Base-by-base conservation (phyloP, 2,329 filamentous ascomycete species). In the Diaporthe citriasiana region DNA sequence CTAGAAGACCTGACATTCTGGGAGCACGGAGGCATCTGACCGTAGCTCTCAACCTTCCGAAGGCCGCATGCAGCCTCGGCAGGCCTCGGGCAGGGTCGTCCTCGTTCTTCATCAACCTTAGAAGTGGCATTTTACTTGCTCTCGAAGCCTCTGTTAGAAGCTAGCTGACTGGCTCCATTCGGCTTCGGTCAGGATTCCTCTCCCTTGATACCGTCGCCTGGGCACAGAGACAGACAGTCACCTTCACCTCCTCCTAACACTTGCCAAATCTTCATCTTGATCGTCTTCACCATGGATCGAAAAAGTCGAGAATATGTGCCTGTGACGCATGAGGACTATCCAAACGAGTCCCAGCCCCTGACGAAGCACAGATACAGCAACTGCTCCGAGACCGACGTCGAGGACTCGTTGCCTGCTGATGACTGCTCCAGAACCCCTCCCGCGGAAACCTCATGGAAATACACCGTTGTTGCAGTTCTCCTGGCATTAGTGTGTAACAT, bases 261-360 rank as follows among this genome's bases (percentile, higher is more conserved):
- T 5, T 19, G 40, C 7, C 6, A 12, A 12, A 15, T n/a, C 1
- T 42, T 60, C 17, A 30, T 4, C 15, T 4, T 25, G 19, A 13
- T 17, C 9, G 10, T n/a, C 35, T 40, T 38, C 50, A 35, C 22
- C 3, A 50, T 60, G 56, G 70, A 51, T 33, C 45, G 19, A 13
- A 42, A 35, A 38, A n/a, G 55, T 55, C 53, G 8, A n/a, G 45
- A 40, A 19, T 56, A 42, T 13, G 38, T 1, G 6, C 40, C 33
- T 5, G 40, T 19, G 27, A 56, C 57, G 56, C 22, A 22, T 12
- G 68, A 71, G 27, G 42, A 56, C 13, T 27, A 19, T 17, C 30
- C 59, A 17, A 25, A 51, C 38, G 72, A 73, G 40, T 63, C 68
- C 30, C 72, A 71, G 13, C 72, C 72, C 6, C 13, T 73, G 25